Evolutionary conservation across 805 yeast genomes (phyloP).

Genomic region (Lipomyces mesembrius): DNA sequence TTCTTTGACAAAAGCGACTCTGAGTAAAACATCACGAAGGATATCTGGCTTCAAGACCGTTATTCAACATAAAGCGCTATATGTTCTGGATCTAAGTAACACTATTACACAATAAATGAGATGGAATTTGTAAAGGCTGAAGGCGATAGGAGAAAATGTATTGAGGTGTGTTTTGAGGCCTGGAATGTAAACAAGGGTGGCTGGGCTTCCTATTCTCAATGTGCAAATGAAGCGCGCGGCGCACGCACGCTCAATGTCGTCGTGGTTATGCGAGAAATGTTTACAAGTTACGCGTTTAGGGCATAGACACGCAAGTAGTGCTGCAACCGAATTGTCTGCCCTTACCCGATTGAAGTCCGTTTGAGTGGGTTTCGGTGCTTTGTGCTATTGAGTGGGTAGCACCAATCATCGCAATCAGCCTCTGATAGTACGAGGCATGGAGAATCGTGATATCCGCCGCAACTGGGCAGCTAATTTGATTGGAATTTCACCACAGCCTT

Average conservation of each 20-base stretch:
- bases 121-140: not conserved
- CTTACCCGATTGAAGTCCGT: not conserved
- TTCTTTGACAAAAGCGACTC: constrained; percentile 59
- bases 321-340: not conserved
- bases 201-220: not conserved
- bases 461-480: no score
- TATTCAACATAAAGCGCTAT: not conserved
- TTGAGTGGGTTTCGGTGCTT: not conserved
- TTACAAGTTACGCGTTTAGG: constrained; percentile 1
- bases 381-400: no score
- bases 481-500: no score
- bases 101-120: not conserved
- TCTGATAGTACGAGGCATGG: no score
- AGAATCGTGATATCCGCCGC: no score
- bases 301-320: not conserved
- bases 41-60: not conserved
- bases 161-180: not conserved
- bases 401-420: no score
- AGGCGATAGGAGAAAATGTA: not conserved
- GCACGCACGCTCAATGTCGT: not conserved
- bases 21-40: constrained; percentile 52
- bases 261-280: constrained; percentile 2
- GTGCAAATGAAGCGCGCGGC: not conserved
- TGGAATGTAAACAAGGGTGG: constrained; percentile 5
- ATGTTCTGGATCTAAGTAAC: not conserved